Evolutionary conservation across 192 early-diverging fungal genomes (phyloP), one percentile per base, ranked within the genome.

Genomic region (Mortierella alpina): DNA sequence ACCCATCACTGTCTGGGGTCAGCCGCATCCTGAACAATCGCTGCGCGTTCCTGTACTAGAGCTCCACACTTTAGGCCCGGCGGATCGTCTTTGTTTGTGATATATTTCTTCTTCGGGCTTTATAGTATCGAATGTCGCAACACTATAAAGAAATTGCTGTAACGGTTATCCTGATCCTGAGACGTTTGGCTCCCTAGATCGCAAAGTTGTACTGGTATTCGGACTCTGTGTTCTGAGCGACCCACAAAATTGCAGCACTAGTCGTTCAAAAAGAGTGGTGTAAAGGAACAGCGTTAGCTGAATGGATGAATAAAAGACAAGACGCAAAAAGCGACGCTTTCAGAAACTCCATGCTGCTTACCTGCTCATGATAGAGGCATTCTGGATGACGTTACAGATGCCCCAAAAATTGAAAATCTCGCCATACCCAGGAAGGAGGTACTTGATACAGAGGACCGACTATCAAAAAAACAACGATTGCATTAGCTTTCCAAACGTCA

Each of bases 131-230:
- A 31, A 31, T 31, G 31, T 31, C 31, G 31, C 31, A 2, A 31
- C 1, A 1, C 31, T 31, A 31, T 31, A 3, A 31, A 1, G 31
- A 31, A 31, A 31, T 3, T 31, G 31, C 31, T 31, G 31, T 31
- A 31, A 31, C 31, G 31, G 31, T 3, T 31, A 31, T 31, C 31
- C 31, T 31, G 31, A 31, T 31, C 31, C 31, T 31, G 31, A 31
- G 31, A 31, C 31, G 22, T 9, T 53, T 6, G 5, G 5, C 12
- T 0, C 6, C n/a, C 45, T 72, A 83, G 54, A 83, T 75, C 2
- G 71, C 18, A 39, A 83, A 83, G 59, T 62, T 77, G 60, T 83
- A 83, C 44, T 83, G 64, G 20, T 83, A 73, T 54, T 83, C 82
- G 2, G 73, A 73, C 41, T 78, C 75, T 11, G 69, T 72, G 62